Conservation (phyloP, 2,329 filamentous ascomycete genomes). For the Fusarium xyrophilum region DNA sequence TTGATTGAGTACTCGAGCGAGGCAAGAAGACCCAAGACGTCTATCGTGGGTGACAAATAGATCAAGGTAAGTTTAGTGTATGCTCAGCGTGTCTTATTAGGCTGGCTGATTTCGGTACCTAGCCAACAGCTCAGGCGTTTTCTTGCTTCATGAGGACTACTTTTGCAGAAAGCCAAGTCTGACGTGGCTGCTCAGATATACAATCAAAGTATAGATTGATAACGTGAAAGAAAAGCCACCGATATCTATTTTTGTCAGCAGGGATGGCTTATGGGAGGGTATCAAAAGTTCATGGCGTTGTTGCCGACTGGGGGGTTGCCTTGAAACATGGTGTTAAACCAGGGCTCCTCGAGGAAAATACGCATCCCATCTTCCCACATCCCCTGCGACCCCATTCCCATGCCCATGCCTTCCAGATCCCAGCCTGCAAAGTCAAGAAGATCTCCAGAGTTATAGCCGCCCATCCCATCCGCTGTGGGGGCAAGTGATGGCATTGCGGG, state of each 20-base stretch:
- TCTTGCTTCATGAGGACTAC: not conserved
- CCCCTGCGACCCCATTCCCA: slow-evolving; percentile 39
- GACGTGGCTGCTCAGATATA: not conserved
- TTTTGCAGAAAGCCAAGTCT: not conserved
- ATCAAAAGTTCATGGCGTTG: slow-evolving; percentile 47
- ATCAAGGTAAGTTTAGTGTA: not conserved
- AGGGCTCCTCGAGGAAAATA: slow-evolving; percentile 50
- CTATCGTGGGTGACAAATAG: not conserved
- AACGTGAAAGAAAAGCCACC: not conserved
- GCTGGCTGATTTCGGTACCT: not conserved
- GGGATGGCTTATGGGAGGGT: not conserved
- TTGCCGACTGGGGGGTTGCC: slow-evolving; percentile 44
- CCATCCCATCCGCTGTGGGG: slow-evolving; percentile 14
- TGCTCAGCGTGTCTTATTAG: not conserved
- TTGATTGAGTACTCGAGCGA: not conserved
- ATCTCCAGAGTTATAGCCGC: slow-evolving; percentile 22
- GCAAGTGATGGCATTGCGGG: slow-evolving; percentile 32
- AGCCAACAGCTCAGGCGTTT: not conserved
- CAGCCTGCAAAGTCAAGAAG: slow-evolving; percentile 38
- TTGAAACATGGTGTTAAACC: slow-evolving; percentile 50
- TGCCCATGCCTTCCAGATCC: slow-evolving; percentile 44
- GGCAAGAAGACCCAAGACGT: not conserved
- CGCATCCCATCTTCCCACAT: slow-evolving; percentile 46
- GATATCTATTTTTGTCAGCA: not conserved
- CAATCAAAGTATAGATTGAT: not conserved